These are phyloP conservation scores for Paecilomyces dactylethromorphus DNA, from an alignment of 2,329 filamentous ascomycete species.

Conservation along the genomic window DNA sequence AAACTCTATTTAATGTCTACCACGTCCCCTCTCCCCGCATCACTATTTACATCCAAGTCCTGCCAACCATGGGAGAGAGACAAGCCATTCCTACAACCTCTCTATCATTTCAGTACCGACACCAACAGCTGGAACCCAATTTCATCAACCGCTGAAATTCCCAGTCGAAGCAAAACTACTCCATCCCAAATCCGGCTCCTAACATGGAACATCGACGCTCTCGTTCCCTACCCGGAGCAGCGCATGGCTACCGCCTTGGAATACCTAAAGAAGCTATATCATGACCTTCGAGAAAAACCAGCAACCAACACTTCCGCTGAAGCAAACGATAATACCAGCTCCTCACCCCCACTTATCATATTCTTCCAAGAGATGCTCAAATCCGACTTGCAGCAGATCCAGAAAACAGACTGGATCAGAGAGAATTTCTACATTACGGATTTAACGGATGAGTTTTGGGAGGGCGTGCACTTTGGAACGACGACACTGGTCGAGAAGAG, in stretches of 20 bases:
- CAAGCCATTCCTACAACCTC: conserved; percentile 13
- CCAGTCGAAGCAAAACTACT: not conserved
- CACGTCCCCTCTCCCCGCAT: not conserved
- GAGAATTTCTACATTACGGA: conserved; percentile 46
- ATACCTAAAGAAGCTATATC: conserved; percentile 29
- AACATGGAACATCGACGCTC: conserved; percentile 47
- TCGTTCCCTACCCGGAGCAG: conserved; percentile 26
- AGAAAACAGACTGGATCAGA: conserved; percentile 41
- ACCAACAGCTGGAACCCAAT: conserved; percentile 8
- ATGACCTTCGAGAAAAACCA: conserved; percentile 4
- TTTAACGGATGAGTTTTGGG: conserved; percentile 38
- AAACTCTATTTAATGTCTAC: not conserved
- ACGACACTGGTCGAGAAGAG: conserved; percentile 46
- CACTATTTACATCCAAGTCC: not conserved
- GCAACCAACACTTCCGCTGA: conserved; percentile 12
- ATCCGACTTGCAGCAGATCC: conserved; percentile 41
- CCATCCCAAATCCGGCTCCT: conserved; percentile 24
- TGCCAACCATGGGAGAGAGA: conserved; percentile 12
- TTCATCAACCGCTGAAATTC: not conserved
- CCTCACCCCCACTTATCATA: conserved; percentile 26
- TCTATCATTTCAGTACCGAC: conserved; percentile 9
- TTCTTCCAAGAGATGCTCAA: conserved; percentile 49
- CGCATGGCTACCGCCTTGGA: conserved; percentile 37
- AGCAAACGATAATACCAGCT: not conserved
- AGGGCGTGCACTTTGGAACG: conserved; percentile 45